Evolutionary conservation across 768 basidiomycete species (phyloP), one percentile per base, ranked within the genome.

Genomic region (Lactifluus pinguis): DNA sequence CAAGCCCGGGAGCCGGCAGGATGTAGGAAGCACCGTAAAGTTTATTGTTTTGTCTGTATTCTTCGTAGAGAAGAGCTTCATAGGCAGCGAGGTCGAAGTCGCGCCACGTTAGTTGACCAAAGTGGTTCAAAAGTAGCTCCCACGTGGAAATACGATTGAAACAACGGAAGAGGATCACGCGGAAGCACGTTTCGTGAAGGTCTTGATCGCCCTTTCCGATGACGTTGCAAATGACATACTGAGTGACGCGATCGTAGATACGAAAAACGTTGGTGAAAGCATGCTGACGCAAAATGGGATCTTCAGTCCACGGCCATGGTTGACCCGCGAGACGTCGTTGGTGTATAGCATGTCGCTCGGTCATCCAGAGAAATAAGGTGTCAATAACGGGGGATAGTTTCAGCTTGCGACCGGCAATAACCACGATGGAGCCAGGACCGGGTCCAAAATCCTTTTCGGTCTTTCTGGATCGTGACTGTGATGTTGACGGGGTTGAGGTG

Each of bases 231-330:
- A 92, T 77, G 59, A 91, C 75, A 63, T 78, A 92, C 66, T 92
- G 89, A 34, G 80, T 82, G 17, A 78, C 78, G 39, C 81, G 82
- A 73, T 92, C 89, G 48, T 84, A 77, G 8, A 89, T 82, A 39
- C 89, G 86, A 68, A 79, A 92, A 0, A 85, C 80, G 67, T 89
- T 89, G 72, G 87, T 89, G 69, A 89, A 90, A 34, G 76, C 77
- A 65, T 82, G 78, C 13, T 73, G 67, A 2, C 69, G 75, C 19
- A 92, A 74, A 53, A 85, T 80, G 3, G 71, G 67, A 68, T 92
- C 86, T 1, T 77, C 69, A 0, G 88, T 88, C 89, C 89, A 92
- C 44, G 73, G 72, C 49, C 48, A 62, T 13, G 67, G 60, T 47
- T 67, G 59, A 21, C 71, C 72, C 7, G 69, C 65, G 6, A 70